phyloP scores from a whole-genome alignment of 2,329 filamentous ascomycete genomes.

The Diplodia seriata region DNA sequence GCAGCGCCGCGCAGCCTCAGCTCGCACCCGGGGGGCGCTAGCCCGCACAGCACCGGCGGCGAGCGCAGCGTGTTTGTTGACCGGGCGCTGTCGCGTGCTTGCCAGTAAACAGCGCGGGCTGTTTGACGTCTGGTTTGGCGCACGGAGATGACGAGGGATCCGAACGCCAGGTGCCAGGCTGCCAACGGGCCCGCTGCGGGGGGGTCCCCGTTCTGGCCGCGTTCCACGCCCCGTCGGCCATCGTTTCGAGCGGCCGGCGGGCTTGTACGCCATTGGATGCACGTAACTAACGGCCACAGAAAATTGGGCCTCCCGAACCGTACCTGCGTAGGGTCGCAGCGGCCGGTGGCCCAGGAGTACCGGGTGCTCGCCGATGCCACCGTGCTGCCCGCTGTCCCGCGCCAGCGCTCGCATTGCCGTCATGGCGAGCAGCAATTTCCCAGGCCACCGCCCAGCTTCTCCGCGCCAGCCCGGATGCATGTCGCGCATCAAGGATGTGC shows the following conservation, averaged over 20 bases:
- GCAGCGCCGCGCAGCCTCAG: constrained; percentile 18
- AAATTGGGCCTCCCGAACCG: constrained; percentile 25
- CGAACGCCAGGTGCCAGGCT: not conserved
- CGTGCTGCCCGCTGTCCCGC: constrained; percentile 15
- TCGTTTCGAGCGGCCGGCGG: constrained; percentile 13
- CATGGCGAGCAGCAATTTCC: constrained; percentile 16
- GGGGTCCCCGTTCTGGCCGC: constrained; percentile 18
- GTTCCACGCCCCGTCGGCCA: constrained; percentile 12
- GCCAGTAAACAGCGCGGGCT: constrained; percentile 21
- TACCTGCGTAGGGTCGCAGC: constrained; percentile 26
- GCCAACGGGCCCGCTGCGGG: constrained; percentile 20
- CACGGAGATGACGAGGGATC: constrained; percentile 19
- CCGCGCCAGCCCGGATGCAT: constrained; percentile 24
- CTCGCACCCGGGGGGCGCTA: constrained; percentile 20
- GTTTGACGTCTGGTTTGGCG: constrained; percentile 27
- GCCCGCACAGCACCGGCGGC: constrained; percentile 1
- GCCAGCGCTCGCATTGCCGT: constrained; percentile 12
- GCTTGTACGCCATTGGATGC: constrained; percentile 28
- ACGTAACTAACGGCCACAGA: constrained; percentile 20
- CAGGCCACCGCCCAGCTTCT: constrained; percentile 24
- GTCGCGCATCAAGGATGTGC: constrained; percentile 28
- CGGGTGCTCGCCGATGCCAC: constrained; percentile 4
- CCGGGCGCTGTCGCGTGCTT: constrained; percentile 14
- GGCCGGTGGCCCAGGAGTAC: constrained; percentile 3
- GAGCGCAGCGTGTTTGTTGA: constrained; percentile 17